A percentile compares a stretch with the other conserved stretches of the same genome.
These are phyloP conservation scores for Astrothelium macrocarpum DNA, from an alignment of 495 filamentous ascomycete species.

Conservation along the genomic window DNA sequence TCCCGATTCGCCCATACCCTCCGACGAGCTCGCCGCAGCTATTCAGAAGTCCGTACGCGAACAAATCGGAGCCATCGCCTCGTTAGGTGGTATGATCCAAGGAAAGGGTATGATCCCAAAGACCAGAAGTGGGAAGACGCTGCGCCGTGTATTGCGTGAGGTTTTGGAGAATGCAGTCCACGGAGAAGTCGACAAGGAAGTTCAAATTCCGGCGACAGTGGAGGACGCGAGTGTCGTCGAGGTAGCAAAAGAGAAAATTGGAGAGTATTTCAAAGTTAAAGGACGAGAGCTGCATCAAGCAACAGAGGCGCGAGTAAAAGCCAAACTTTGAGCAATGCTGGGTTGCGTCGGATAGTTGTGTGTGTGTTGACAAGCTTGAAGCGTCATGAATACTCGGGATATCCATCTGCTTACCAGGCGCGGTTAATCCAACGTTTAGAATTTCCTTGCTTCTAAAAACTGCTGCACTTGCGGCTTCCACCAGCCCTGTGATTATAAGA, in stretches of 20 bases:
- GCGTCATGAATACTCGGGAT: conserved; percentile 33
- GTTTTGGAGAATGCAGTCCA: conserved; percentile 56
- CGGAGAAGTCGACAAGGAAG: conserved; percentile 42
- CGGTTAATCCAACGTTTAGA: conserved; percentile 10
- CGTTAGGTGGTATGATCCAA: conserved; percentile 72
- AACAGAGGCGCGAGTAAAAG: conserved; percentile 47
- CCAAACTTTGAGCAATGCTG: not conserved
- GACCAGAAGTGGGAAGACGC: conserved; percentile 79
- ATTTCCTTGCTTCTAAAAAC: conserved; percentile 22
- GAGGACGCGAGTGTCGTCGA: conserved; percentile 51
- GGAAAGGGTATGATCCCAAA: conserved; percentile 87
- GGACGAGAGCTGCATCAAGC: conserved; percentile 40
- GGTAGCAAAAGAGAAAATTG: conserved; percentile 44
- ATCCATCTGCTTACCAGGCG: not conserved
- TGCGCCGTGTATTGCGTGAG: conserved; percentile 70
- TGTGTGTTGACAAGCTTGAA: not conserved
- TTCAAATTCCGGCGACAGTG: conserved; percentile 50
- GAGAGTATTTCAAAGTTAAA: conserved; percentile 47
- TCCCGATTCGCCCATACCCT: conserved; percentile 37
- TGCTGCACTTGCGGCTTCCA: conserved; percentile 15
- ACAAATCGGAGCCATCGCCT: conserved; percentile 82
- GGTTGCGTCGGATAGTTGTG: not conserved
- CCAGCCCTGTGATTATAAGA: conserved; percentile 11
- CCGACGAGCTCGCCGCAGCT: conserved; percentile 45
- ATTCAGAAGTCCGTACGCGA: conserved; percentile 59